Percentiles rank a stretch among this genome's conserved stretches.
Conservation (phyloP, 176 grass and related monocot genomes). For the Metroxylon sagu region DNA sequence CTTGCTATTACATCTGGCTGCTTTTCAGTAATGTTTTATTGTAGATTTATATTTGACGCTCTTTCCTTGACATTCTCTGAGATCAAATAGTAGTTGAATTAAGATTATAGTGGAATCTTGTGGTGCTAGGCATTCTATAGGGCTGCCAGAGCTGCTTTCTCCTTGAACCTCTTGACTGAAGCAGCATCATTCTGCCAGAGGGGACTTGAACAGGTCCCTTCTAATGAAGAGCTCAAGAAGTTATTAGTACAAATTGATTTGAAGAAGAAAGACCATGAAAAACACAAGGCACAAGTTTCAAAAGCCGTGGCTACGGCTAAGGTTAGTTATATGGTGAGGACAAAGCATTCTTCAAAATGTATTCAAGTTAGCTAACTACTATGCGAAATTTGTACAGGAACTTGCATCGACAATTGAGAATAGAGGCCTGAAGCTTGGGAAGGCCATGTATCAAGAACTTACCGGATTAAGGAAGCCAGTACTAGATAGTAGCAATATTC, state of each 20-base stretch:
- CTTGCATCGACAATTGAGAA: slow-evolving; percentile 60
- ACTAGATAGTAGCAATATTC: slow-evolving; percentile 52
- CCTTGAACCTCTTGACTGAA: slow-evolving; percentile 41
- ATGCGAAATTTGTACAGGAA: slow-evolving; percentile 20
- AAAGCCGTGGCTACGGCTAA: slow-evolving; percentile 41
- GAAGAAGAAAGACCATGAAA: slow-evolving; percentile 36
- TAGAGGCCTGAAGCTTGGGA: slow-evolving; percentile 57
- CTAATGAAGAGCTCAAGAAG: slow-evolving; percentile 71
- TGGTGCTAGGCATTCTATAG: slow-evolving; percentile 76
- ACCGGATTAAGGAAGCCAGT: slow-evolving; percentile 57
- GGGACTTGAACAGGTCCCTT: slow-evolving; percentile 52
- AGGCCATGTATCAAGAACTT: slow-evolving; percentile 55
- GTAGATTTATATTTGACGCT: too few relatives aligned
- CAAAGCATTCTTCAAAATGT: too few relatives aligned
- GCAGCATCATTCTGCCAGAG: slow-evolving; percentile 60
- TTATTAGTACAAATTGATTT: slow-evolving; percentile 47
- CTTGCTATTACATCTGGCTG: too few relatives aligned
- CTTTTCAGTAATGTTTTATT: too few relatives aligned
- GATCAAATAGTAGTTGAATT: neutral
- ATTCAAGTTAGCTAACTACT: too few relatives aligned
- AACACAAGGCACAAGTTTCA: slow-evolving; percentile 41
- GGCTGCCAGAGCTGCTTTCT: slow-evolving; percentile 67
- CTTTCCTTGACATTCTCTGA: too few relatives aligned
- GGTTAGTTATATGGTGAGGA: slow-evolving; percentile 26
- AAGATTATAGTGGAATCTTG: neutral